These are phyloP conservation scores for Zygosaccharomyces bailii DNA, from an alignment of 805 yeast species.

Conservation along the genomic window DNA sequence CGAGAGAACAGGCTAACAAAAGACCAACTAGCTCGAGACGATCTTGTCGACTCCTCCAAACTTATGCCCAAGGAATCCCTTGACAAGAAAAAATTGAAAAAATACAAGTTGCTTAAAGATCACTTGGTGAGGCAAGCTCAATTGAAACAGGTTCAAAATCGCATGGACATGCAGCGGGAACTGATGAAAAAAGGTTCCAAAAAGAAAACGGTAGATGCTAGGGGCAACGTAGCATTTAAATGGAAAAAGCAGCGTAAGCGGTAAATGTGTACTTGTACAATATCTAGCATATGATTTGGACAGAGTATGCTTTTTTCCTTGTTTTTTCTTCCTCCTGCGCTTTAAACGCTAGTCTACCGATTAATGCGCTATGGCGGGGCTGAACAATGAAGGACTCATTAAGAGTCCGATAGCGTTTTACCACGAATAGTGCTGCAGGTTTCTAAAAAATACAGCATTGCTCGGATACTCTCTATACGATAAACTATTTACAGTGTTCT, in stretches of 20 bases:
- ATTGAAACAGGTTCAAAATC: slow-evolving; percentile 61
- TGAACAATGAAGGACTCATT: no score
- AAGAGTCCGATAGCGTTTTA: no score
- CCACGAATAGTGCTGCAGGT: no score
- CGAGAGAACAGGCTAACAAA: slow-evolving; percentile 68
- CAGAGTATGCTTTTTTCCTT: no score
- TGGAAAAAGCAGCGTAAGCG: slow-evolving; percentile 80
- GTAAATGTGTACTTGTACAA: slow-evolving; percentile 18
- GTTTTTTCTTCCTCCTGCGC: no score
- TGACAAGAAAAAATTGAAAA: slow-evolving; percentile 56
- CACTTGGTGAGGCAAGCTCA: slow-evolving; percentile 69
- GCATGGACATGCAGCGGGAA: slow-evolving; percentile 76
- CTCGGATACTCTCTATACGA: no score
- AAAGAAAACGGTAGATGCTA: slow-evolving; percentile 62
- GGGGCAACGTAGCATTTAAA: slow-evolving; percentile 71
- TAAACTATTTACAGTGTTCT: no score
- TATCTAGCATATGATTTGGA: neutral
- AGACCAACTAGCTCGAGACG: slow-evolving; percentile 51
- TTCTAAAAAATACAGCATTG: no score
- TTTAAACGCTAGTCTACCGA: no score
- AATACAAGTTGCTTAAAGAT: slow-evolving; percentile 55
- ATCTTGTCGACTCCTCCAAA: slow-evolving; percentile 17
- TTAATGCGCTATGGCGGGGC: no score
- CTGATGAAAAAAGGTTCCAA: slow-evolving; percentile 88
- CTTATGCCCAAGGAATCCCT: slow-evolving; percentile 39